Base-by-base conservation (phyloP, 139 green algal genomes). In the Limnomonas spitsbergensis region DNA sequence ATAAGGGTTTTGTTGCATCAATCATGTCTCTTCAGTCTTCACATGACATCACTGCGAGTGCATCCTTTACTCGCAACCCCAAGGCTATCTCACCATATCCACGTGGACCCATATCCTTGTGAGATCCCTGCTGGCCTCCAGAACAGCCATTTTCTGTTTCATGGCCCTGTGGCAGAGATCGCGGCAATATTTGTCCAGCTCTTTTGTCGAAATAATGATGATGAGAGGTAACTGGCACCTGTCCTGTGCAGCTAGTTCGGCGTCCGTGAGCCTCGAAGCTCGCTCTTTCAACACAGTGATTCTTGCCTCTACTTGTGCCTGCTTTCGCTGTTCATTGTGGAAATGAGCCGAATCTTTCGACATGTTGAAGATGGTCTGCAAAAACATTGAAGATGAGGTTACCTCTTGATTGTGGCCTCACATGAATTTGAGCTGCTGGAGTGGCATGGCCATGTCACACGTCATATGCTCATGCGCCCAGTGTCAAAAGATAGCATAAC, bases 21-120 rank as follows among this genome's bases (percentile, higher is more conserved):
- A n/a, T n/a, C n/a, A n/a, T n/a, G n/a, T n/a, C n/a, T n/a, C n/a
- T n/a, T n/a, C n/a, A n/a, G n/a, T n/a, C n/a, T n/a, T n/a, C n/a
- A n/a, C n/a, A n/a, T n/a, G n/a, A n/a, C n/a, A n/a, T n/a, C n/a
- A n/a, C n/a, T n/a, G n/a, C n/a, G n/a, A n/a, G n/a, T n/a, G n/a
- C n/a, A n/a, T n/a, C n/a, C n/a, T n/a, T n/a, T n/a, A n/a, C n/a
- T n/a, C n/a, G n/a, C n/a, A n/a, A n/a, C n/a, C n/a, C n/a, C n/a
- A n/a, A n/a, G n/a, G n/a, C n/a, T n/a, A n/a, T n/a, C n/a, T n/a
- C 20, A 61, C 47, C 94, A 98, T 97, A 84, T 99, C 96, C 0
- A 97, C 90, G 77, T 96, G 88, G n/a, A 98, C 71, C 90, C 92
- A 97, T 34, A 69, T 85, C 24, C 88, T 85, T 2, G 56, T 89